Base-by-base conservation (phyloP, 2,329 filamentous ascomycete species). In the Macrophomina tecta region DNA sequence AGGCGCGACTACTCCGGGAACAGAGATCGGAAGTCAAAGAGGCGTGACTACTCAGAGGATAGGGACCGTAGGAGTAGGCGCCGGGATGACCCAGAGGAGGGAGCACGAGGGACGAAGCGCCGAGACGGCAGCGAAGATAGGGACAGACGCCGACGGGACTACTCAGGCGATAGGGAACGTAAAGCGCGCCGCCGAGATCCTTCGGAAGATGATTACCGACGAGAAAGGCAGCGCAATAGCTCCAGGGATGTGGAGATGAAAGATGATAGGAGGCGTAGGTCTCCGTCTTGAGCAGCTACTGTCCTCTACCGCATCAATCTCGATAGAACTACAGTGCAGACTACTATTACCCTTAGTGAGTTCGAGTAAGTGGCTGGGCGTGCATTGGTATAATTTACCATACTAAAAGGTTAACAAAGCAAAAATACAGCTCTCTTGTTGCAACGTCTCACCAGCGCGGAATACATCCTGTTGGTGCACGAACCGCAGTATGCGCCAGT, bases 271-370 rank as follows among this genome's bases (percentile, higher is more conserved):
- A 55, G 42, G 28, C 32, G 63, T 18, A 40, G 52, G 14, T 65
- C 63, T n/a, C 51, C 52, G 0, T 49, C 63, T 5, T 65, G 32
- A 65, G 14, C 30, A 38, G 16, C 14, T 32, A 18, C 69, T 45
- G 52, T 70, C 55, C 60, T 72, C 34, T 70, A 68, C 63, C 61
- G 70, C 66, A 14, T 16, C 36, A 16, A n/a, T 5, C 9, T 45
- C 16, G 16, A 45, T 14, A 45, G 16, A 45, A 16, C 3, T 23
- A 23, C 23, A 23, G 23, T 23, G 23, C 1, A 23, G 23, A 23
- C 1, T 23, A 23, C 23, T 23, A 23, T 23, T 2, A 23, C 23
- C 2, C 23, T 23, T 14, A 45, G 12, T 45, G 16, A 45, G 5
- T 14, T 45, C 11, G 42, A 45, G 42, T n/a, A 45, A 4, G 14